A percentile compares a stretch with the other conserved stretches of the same genome.
Conservation (phyloP, 225 moss, liverwort and hornwort genomes). For the Asterella californica region DNA sequence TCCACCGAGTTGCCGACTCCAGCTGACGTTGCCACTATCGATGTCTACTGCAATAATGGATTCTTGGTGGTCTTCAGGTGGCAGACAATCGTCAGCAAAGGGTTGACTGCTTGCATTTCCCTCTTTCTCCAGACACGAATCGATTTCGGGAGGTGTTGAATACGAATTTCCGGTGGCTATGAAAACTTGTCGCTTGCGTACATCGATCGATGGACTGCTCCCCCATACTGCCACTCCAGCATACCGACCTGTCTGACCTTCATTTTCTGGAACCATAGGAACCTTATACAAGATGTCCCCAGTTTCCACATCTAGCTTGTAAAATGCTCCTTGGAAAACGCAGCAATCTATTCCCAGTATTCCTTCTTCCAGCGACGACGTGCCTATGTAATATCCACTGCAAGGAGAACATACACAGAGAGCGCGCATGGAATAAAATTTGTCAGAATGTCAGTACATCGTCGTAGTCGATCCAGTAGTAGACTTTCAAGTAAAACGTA, state of each 20-base stretch:
- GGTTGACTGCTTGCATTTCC: conserved; percentile 20
- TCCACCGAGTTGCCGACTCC: conserved; percentile 26
- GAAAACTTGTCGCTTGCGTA: conserved; percentile 17
- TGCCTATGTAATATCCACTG: conserved; percentile 28
- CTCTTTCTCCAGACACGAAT: conserved; percentile 6
- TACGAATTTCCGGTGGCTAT: conserved; percentile 39
- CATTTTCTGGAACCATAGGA: conserved; percentile 32
- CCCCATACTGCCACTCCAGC: conserved; percentile 30
- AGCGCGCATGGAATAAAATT: too few species aligned
- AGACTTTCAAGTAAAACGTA: too few species aligned
- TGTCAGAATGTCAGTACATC: too few species aligned
- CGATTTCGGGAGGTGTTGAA: conserved; percentile 11
- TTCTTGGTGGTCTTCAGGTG: conserved; percentile 20
- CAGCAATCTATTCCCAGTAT: not conserved
- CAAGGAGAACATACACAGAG: not conserved
- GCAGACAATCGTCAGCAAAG: conserved; percentile 22
- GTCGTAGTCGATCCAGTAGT: too few species aligned
- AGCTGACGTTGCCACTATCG: conserved; percentile 20
- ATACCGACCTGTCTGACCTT: conserved; percentile 12
- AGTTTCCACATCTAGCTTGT: conserved; percentile 15
- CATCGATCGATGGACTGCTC: conserved; percentile 38
- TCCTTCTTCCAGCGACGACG: conserved; percentile 17
- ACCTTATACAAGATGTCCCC: conserved; percentile 21
- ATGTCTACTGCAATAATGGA: conserved; percentile 33
- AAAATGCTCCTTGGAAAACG: conserved; percentile 28